phyloP scores from a whole-genome alignment of 768 basidiomycete genomes.

The Hericium coralloides region DNA sequence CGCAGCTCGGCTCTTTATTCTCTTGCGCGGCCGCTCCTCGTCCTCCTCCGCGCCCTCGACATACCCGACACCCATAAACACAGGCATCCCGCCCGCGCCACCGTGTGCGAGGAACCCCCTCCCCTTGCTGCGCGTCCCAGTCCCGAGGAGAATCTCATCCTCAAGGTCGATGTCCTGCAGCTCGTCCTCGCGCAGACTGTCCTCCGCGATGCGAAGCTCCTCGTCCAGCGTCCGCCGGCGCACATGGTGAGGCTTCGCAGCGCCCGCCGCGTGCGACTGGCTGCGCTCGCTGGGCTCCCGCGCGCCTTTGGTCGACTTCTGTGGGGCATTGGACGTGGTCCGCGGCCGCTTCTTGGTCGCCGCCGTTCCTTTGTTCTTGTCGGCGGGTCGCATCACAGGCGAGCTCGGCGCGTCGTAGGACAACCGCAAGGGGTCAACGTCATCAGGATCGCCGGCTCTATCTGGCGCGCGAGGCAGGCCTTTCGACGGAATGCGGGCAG shows the following conservation, averaged over 20 bases:
- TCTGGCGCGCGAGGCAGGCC: neutral
- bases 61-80: conserved; percentile 65
- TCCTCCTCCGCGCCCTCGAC: conserved; percentile 41
- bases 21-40: conserved; percentile 8
- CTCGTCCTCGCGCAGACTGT: conserved; percentile 23
- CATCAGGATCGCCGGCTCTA: conserved; percentile 1
- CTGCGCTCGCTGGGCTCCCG: conserved; percentile 3
- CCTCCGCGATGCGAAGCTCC: conserved; percentile 44
- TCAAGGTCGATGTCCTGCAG: conserved; percentile 32
- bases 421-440: conserved; percentile 5
- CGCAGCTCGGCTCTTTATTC: neutral
- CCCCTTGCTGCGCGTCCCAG: conserved; percentile 44
- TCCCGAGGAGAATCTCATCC: conserved; percentile 40
- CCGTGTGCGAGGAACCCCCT: conserved; percentile 66
- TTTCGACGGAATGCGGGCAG: conserved; percentile 27
- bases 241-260: conserved; percentile 3
- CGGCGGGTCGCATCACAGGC: neutral
- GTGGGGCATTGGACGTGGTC: neutral
- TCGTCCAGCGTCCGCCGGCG: conserved; percentile 57
- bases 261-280: conserved; percentile 10
- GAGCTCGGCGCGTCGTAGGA: neutral
- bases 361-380: neutral
- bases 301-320: neutral
- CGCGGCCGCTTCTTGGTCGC: neutral
- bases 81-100: conserved; percentile 61